Base-by-base conservation (phyloP, 352 stramenopile genomes). In the Globisporangium solare region DNA sequence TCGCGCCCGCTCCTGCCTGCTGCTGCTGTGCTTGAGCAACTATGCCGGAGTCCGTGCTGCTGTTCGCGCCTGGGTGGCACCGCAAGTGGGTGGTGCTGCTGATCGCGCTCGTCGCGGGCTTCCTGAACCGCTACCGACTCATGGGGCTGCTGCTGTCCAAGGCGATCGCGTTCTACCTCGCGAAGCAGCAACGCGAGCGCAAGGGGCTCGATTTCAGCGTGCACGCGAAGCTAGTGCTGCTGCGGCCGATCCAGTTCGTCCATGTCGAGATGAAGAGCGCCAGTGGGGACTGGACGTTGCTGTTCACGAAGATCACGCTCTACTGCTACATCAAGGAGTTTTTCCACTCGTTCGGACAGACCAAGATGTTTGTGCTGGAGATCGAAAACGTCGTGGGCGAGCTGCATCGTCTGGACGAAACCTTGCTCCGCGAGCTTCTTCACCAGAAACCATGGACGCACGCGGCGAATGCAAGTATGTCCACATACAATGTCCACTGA, bases 321-420 rank as follows among this genome's bases (percentile, higher is more conserved):
- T 61, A 71, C 57, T 86, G 60, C 40, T 70, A 75, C 27, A 67
- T 91, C 14, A 70, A 70, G 40, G 76, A 73, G 21, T 91, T 89
- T 50, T 86, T 91, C 43, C 74, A 75, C 47, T 91, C 78, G 21
- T 91, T 89, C 55, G 76, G 77, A 8, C 78, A 86, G 51, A 76
- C 77, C n/a, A 88, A 87, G 49, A 82, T 91, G 32, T 73, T 77
- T 39, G 61, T 79, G n/a, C 64, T 91, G 18, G 62, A 58, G 17
- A 69, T 91, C 27, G 78, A 81, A 32, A 59, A 81, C 22, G 51
- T 88, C 10, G 40, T 68, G 21, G 64, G 70, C 3, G 64, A 77
- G 13, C 39, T 87, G 5, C 56, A 65, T 0, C 54, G 59, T 3
- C 20, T 87, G 7, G 71, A 88, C 24, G 69, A 84, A 41, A 50